These are phyloP conservation scores for Trametes versicolor DNA, from an alignment of 1,284 basidiomycete genomes.

Conservation along the genomic window DNA sequence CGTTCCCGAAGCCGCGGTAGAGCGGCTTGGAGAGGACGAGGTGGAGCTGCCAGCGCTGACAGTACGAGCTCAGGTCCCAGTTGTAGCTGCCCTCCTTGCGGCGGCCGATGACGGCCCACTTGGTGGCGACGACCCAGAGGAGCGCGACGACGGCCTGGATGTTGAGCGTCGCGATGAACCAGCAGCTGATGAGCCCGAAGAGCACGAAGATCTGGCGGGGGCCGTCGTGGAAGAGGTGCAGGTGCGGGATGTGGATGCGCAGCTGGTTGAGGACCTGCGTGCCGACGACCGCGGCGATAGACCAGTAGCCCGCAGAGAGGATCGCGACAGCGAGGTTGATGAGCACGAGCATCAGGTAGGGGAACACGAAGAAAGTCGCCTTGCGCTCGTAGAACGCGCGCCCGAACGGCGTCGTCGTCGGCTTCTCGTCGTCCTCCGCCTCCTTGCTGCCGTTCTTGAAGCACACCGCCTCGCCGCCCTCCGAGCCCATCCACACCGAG, in stretches of 20 bases:
- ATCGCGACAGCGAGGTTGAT: constrained; percentile 42
- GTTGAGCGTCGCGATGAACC: constrained; percentile 49
- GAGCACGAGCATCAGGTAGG: constrained; percentile 50
- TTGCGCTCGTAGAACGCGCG: constrained; percentile 55
- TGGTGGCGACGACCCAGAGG: constrained; percentile 49
- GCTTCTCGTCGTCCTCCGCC: constrained; percentile 34
- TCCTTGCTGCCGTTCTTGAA: constrained; percentile 32
- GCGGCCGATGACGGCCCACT: constrained; percentile 53
- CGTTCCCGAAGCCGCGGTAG: constrained; percentile 31
- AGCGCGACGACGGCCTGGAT: constrained; percentile 49
- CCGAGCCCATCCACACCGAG: constrained; percentile 58
- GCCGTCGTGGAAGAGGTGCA: constrained; percentile 45
- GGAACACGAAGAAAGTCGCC: constrained; percentile 54
- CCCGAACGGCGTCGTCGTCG: constrained; percentile 57
- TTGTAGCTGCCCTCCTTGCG: constrained; percentile 35
- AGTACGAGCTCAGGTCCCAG: constrained; percentile 37
- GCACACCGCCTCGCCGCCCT: constrained; percentile 48
- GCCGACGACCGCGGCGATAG: constrained; percentile 50
- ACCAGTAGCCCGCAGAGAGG: constrained; percentile 53
- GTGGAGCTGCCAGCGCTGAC: constrained; percentile 37
- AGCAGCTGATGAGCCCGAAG: constrained; percentile 49
- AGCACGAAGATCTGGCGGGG: constrained; percentile 51
- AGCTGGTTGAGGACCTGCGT: constrained; percentile 51
- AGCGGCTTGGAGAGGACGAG: constrained; percentile 34
- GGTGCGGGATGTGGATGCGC: constrained; percentile 44